Conservation (phyloP, 495 filamentous ascomycete species). For the Thermothielavioides terrestris region DNA sequence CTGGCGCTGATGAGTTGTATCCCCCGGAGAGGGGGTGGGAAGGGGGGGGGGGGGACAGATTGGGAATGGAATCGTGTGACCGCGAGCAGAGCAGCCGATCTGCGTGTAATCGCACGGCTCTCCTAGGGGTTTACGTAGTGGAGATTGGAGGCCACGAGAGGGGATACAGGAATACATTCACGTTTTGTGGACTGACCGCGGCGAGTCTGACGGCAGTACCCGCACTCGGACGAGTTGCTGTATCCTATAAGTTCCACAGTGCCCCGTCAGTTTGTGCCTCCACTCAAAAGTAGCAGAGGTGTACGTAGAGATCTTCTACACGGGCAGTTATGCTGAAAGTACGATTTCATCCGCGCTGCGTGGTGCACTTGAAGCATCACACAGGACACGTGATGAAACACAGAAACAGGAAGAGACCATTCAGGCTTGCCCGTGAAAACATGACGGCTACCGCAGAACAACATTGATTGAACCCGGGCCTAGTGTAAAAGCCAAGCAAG, state of each 20-base stretch:
- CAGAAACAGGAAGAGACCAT: neutral
- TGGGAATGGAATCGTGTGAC: neutral
- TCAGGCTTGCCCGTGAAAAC: slow-evolving; percentile 1
- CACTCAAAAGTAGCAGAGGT: neutral
- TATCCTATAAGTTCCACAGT: slow-evolving; percentile 40
- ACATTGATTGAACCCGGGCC: neutral
- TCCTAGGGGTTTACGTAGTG: slow-evolving; percentile 16
- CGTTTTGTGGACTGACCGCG: slow-evolving; percentile 37
- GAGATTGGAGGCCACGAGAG: neutral
- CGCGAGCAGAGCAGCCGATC: neutral
- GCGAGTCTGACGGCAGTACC: slow-evolving; percentile 41
- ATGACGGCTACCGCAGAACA: no score
- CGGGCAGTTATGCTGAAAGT: no score
- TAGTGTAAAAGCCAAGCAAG: neutral
- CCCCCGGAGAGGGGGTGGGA: neutral
- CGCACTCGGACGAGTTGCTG: slow-evolving; percentile 40
- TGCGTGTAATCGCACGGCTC: neutral
- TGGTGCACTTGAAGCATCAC: no score
- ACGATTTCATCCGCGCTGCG: no score
- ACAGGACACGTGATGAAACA: slow-evolving; percentile 1
- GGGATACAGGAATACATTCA: slow-evolving; percentile 25
- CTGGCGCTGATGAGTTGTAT: neutral
- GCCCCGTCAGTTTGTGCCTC: neutral
- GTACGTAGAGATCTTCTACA: no score
- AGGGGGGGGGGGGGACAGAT: neutral